Conservation (phyloP, 306 rosid species). For the Medicago truncatula region DNA sequence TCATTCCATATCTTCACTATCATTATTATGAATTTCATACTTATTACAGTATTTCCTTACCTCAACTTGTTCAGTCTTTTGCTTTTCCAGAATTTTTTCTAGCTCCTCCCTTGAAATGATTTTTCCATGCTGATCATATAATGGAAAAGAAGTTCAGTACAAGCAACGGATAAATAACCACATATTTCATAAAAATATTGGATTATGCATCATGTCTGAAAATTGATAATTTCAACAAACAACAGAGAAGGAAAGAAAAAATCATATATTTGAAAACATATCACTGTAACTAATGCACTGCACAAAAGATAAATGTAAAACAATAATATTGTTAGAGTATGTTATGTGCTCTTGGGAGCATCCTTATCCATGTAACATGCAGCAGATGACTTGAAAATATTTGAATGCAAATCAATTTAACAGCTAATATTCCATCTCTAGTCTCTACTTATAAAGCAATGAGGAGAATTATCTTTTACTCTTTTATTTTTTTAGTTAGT, state of each 20-base stretch:
- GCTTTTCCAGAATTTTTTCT: conserved; percentile 66
- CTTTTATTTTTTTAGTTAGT: neutral
- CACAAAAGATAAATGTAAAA: conserved; percentile 15
- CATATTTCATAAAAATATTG: conserved; percentile 17
- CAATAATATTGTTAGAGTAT: conserved; percentile 26
- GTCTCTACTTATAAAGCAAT: conserved; percentile 23
- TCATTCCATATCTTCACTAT: conserved; percentile 7
- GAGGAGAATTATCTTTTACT: conserved; percentile 1
- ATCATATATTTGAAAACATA: conserved; percentile 23
- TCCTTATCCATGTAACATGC: conserved; percentile 21
- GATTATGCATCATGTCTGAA: conserved; percentile 18
- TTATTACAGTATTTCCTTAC: conserved; percentile 48
- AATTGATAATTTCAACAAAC: conserved; percentile 14
- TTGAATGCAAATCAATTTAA: conserved; percentile 20
- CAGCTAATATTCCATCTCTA: conserved; percentile 6
- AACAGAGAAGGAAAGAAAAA: conserved; percentile 15
- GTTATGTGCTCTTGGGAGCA: conserved; percentile 1
- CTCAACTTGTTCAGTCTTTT: conserved; percentile 77
- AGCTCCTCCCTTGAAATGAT: conserved; percentile 90
- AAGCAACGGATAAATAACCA: conserved; percentile 25
- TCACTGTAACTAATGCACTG: conserved; percentile 8
- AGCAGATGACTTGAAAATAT: conserved; percentile 19
- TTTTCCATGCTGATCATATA: conserved; percentile 75
- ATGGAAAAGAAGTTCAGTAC: conserved; percentile 44
- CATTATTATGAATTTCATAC: conserved; percentile 18